phyloP scores from a whole-genome alignment of 768 basidiomycete species.

The Cubamyces lactineus region DNA sequence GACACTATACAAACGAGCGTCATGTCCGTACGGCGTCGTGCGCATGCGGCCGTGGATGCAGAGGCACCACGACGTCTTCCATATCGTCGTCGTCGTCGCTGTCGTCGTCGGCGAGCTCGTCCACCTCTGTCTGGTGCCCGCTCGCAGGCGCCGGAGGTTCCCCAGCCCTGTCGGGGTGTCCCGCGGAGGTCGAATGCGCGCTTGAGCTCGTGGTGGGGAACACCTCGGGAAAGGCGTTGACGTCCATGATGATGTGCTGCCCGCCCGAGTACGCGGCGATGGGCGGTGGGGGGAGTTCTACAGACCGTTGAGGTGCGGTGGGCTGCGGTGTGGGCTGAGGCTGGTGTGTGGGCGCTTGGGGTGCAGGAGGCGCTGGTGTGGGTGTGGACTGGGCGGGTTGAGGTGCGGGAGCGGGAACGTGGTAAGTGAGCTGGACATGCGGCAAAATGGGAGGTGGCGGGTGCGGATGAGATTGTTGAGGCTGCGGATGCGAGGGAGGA shows the following conservation, averaged over 20 bases:
- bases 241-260: constrained; percentile 26
- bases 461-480: neutral
- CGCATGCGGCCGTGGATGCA: constrained; percentile 1
- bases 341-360: neutral
- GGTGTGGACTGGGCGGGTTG: neutral
- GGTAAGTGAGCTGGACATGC: neutral
- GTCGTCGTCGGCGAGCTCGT: constrained; percentile 22
- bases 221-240: constrained; percentile 31
- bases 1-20: neutral
- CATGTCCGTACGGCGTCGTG: constrained; percentile 22
- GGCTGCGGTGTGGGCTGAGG: neutral
- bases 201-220: neutral
- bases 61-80: constrained; percentile 34
- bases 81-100: constrained; percentile 33
- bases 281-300: constrained; percentile 10
- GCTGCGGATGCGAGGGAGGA: neutral
- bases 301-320: neutral
- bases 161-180: neutral
- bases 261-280: constrained; percentile 16
- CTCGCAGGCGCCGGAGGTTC: constrained; percentile 8
- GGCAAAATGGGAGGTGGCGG: neutral
- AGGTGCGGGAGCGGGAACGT: neutral
- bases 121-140: constrained; percentile 18
- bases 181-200: neutral
- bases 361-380: neutral